These are phyloP conservation scores for Metschnikowia cerradonensis DNA, from an alignment of 805 yeast species.

Conservation along the genomic window DNA sequence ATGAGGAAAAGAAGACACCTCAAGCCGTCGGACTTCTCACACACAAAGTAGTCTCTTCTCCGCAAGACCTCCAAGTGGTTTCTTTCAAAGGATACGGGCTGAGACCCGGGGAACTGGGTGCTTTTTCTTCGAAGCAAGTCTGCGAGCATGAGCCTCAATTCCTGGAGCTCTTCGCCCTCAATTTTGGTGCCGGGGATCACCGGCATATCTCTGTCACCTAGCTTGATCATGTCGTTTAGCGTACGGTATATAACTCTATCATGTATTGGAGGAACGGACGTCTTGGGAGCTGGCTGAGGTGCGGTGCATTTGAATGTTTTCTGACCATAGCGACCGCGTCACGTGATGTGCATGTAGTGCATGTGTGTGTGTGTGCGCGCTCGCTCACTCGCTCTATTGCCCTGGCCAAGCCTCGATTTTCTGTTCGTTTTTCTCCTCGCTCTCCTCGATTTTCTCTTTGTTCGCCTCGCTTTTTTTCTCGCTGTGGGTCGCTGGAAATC, in stretches of 20 bases:
- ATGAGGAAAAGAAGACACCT: slow-evolving; percentile 73
- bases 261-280: neutral
- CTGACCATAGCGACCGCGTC: neutral
- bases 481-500: neutral
- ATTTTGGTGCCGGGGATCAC: slow-evolving; percentile 81
- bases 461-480: neutral
- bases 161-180: slow-evolving; percentile 66
- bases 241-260: neutral
- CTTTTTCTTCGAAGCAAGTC: slow-evolving; percentile 51
- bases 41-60: slow-evolving; percentile 80
- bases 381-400: neutral
- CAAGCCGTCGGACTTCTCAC: slow-evolving; percentile 94
- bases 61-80: slow-evolving; percentile 62
- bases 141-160: slow-evolving; percentile 65
- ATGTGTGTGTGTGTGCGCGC: too few species aligned
- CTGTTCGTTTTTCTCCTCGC: too few species aligned
- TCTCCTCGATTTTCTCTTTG: too few species aligned
- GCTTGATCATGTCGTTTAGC: slow-evolving; percentile 26
- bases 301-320: neutral
- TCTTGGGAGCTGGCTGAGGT: neutral
- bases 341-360: neutral
- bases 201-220: slow-evolving; percentile 60
- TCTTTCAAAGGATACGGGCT: slow-evolving; percentile 87
- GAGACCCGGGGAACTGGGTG: slow-evolving; percentile 82
- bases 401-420: neutral